These are phyloP conservation scores for Fraxinus dipetala DNA, from an alignment of 305 asterid species.

Conservation along the genomic window DNA sequence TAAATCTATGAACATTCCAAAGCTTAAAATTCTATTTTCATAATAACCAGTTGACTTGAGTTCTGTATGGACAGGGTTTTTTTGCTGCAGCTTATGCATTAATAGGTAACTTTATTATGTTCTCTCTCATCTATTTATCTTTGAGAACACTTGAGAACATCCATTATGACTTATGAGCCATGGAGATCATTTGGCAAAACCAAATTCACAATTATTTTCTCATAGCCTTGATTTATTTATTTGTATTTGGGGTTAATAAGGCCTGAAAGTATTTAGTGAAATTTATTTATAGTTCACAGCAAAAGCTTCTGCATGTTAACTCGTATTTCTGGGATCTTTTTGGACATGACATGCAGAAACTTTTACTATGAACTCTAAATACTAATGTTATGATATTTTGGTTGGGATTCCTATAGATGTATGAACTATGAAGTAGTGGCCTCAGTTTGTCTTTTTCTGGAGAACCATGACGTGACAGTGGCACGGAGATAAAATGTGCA, in stretches of 20 bases:
- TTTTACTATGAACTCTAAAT: not conserved
- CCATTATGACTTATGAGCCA: not conserved
- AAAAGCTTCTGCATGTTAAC: not conserved
- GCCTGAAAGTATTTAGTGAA: not conserved
- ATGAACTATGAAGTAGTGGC: not conserved
- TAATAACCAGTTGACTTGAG: not conserved
- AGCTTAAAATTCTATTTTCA: constrained; percentile 6
- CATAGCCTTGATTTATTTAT: not conserved
- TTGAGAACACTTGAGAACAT: not conserved
- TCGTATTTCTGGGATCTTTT: not conserved
- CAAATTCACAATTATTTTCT: not conserved
- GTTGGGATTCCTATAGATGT: not conserved
- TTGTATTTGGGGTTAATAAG: not conserved
- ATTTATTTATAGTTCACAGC: not conserved
- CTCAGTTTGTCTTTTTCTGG: not conserved
- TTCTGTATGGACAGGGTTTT: constrained; percentile 51
- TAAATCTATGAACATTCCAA: not conserved
- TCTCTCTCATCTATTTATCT: constrained; percentile 19
- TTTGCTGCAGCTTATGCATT: constrained; percentile 58
- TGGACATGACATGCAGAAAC: not conserved
- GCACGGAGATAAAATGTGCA: not conserved
- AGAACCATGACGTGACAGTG: not conserved
- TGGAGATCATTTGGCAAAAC: not conserved
- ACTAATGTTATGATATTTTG: not conserved
- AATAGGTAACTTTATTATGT: constrained; percentile 43